Conservation (phyloP, 2,329 filamentous ascomycete genomes). For the Fusarium beomiforme region DNA sequence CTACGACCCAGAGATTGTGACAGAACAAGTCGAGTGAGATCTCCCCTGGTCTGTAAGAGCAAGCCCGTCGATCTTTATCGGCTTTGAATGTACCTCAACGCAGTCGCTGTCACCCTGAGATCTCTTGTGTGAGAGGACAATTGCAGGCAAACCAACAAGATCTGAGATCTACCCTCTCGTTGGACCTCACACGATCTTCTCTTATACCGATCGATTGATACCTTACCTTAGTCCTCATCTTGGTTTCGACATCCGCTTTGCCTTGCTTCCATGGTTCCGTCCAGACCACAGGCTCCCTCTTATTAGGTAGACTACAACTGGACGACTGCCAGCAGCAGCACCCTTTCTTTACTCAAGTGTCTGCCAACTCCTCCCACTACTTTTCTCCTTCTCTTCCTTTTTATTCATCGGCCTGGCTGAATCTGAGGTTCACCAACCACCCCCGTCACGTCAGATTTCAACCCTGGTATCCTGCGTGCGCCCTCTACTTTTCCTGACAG, state of each 20-base stretch:
- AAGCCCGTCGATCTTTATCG: slow-evolving; percentile 21
- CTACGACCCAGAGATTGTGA: slow-evolving; percentile 23
- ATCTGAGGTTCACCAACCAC: slow-evolving; percentile 9
- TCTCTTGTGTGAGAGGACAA: slow-evolving; percentile 5
- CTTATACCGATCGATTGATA: not conserved
- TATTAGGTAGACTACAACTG: slow-evolving; percentile 27
- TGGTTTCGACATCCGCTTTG: slow-evolving; percentile 22
- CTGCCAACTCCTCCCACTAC: slow-evolving; percentile 28
- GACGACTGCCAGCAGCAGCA: slow-evolving; percentile 14
- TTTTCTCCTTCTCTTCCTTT: slow-evolving; percentile 17
- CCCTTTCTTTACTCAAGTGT: slow-evolving; percentile 22
- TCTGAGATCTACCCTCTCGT: slow-evolving; percentile 15
- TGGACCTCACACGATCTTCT: slow-evolving; percentile 1
- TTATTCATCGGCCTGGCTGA: slow-evolving; percentile 10
- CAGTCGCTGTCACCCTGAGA: not conserved
- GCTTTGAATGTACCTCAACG: not conserved
- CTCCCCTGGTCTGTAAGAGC: slow-evolving; percentile 34
- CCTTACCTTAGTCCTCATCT: not conserved
- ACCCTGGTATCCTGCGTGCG: slow-evolving; percentile 30
- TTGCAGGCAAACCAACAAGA: slow-evolving; percentile 4
- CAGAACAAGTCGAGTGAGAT: slow-evolving; percentile 28
- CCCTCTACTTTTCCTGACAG: slow-evolving; percentile 11
- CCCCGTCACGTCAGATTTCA: slow-evolving; percentile 30
- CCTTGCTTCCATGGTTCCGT: slow-evolving; percentile 20
- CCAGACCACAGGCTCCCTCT: slow-evolving; percentile 15